These are phyloP conservation scores for Rhododendron williamsianum DNA, from an alignment of 148 eudicot genomes.

Conservation along the genomic window DNA sequence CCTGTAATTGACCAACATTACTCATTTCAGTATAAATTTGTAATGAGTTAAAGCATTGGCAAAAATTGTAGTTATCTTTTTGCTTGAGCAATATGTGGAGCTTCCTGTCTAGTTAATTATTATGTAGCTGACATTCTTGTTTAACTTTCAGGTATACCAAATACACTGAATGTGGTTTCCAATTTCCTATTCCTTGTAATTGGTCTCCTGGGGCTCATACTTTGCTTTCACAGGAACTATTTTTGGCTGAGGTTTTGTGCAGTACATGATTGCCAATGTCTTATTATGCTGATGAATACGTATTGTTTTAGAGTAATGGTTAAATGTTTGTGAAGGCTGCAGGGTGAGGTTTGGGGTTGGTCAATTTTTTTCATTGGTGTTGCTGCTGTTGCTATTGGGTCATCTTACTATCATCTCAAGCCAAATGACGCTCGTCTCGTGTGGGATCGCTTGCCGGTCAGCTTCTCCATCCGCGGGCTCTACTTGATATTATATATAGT, in stretches of 20 bases:
- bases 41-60: not conserved
- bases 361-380: conserved; percentile 76
- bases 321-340: conserved; percentile 44
- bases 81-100: not conserved
- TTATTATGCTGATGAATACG: not conserved
- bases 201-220: conserved; percentile 74
- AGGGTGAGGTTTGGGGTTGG: conserved; percentile 96
- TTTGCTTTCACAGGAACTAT: conserved; percentile 67
- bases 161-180: conserved; percentile 75
- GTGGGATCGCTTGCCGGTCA: conserved; percentile 98
- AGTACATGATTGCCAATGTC: not conserved
- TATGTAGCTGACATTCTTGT: conserved; percentile 14
- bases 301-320: not conserved
- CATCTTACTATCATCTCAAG: conserved; percentile 87
- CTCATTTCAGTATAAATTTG: not conserved
- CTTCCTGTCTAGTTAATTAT: not conserved
- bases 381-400: conserved; percentile 84
- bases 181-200: conserved; percentile 77
- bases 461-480: conserved; percentile 15
- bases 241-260: conserved; percentile 65
- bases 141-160: conserved; percentile 72
- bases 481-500: not conserved
- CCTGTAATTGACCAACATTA: not conserved
- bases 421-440: conserved; percentile 89
- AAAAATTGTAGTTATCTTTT: conserved; percentile 2